These are phyloP conservation scores for Anaeromyces robustus DNA, from an alignment of 192 early-diverging fungal genomes.

Conservation along the genomic window DNA sequence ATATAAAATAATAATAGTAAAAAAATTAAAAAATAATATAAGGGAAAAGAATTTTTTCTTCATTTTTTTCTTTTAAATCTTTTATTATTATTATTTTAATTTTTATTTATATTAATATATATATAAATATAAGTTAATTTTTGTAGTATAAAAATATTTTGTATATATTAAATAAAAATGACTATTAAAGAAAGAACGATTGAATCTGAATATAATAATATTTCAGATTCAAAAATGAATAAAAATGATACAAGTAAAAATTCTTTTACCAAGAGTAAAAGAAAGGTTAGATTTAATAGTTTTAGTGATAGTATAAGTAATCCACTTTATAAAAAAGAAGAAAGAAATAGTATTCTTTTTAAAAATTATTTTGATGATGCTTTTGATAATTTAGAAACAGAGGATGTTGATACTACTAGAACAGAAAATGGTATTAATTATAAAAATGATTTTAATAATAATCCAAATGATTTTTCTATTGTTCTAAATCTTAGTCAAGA, in stretches of 20 bases:
- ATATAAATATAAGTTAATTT: too few species aligned
- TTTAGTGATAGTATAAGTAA: neutral
- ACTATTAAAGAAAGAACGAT: too few species aligned
- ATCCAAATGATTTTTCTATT: neutral
- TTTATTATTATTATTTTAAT: too few species aligned
- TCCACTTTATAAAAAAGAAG: neutral
- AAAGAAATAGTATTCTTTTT: neutral
- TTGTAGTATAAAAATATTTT: too few species aligned
- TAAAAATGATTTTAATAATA: neutral
- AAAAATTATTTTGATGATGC: neutral
- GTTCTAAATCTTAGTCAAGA: neutral
- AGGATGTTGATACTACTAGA: neutral
- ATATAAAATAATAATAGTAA: too few species aligned
- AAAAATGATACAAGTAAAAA: neutral
- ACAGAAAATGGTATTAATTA: neutral
- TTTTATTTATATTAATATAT: too few species aligned
- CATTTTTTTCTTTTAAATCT: too few species aligned
- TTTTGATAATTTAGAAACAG: neutral
- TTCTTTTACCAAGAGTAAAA: neutral
- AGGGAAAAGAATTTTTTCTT: too few species aligned
- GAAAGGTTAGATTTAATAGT: neutral
- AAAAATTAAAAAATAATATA: too few species aligned
- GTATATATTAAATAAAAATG: too few species aligned
- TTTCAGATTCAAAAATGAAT: neutral
- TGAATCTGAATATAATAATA: neutral